Conservation (phyloP, 805 yeast genomes). For the Brettanomyces anomalus region DNA sequence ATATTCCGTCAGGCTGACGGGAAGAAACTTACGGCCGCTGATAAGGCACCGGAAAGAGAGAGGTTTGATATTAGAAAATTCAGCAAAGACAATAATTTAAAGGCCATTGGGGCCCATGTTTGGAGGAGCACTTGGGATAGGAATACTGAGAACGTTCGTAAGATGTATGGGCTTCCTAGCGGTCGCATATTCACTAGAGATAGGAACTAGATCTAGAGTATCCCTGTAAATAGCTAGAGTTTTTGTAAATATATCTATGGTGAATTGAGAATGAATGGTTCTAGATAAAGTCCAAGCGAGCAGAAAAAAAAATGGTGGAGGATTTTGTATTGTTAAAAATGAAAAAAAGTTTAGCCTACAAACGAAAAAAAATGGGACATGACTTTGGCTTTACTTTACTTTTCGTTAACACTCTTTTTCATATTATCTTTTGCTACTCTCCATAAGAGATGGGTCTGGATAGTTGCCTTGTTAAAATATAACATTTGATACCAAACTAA, state of each 20-base stretch:
- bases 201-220: constrained; percentile 24
- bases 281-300: background rate
- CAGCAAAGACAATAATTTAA: constrained; percentile 42
- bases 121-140: constrained; percentile 86
- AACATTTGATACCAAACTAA: background rate
- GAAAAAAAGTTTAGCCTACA: no score
- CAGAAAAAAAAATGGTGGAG: no score
- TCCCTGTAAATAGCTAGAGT: no score
- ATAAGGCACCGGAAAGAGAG: constrained; percentile 27
- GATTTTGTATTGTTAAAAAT: no score
- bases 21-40: constrained; percentile 15
- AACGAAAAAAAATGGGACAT: no score
- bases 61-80: constrained; percentile 68
- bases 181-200: constrained; percentile 71
- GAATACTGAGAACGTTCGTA: constrained; percentile 59
- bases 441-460: no score
- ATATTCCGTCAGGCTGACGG: constrained; percentile 62
- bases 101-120: constrained; percentile 85
- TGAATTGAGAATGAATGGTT: background rate
- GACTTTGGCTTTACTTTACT: no score
- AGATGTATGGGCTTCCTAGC: constrained; percentile 57
- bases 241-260: no score
- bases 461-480: background rate
- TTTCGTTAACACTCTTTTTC: no score
- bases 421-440: no score